Base-by-base conservation (phyloP, 768 basidiomycete species). In the Phlebiopsis flavidoalba region DNA sequence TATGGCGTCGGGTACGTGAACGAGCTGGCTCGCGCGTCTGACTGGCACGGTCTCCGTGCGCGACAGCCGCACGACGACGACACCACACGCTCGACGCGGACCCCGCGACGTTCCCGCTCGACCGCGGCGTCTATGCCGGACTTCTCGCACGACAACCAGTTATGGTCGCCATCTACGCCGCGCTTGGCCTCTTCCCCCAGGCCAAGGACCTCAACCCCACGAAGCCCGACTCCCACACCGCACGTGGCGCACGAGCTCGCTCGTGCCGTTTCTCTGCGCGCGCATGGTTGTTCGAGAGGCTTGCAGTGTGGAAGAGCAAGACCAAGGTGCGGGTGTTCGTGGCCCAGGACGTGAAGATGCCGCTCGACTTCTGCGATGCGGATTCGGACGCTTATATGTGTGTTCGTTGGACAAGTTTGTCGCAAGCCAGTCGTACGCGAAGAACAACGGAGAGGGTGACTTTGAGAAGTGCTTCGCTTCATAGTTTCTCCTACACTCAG, bases 1-100 rank as follows among this genome's bases (percentile, higher is more conserved):
- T n/a, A 91, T 69, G 91, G 92, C 35, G 86, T 94, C 3, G 94
- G 93, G 6, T 96, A 90, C 70, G 78, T 91, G 67, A 94, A 93
- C 70, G 93, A 95, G 74, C 81, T 96, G n/a, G n/a, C 71, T 95
- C 21, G 90, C 91, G 0, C 84, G 95, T 11, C 79, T 96, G 47
- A 90, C 87, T 0, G 78, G 78, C 15, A 72, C 70, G 15, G 81
- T n/a, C n/a, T n/a, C 84, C 1, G 88, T 91, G 31, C 70, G 69
- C 45, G 91, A 93, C 71, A 67, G 79, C n/a, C n/a, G n/a, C 63
- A 93, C 91, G 0, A 87, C 89, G 65, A 90, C 88, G 2, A 94
- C n/a, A 94, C 72, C 72, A 72, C 10, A 93, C 91, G 0, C 79
- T 95, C 40, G 85, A 89, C 68, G 65, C 75, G 0, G 77, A 79